phyloP scores from a whole-genome alignment of 345 rosid species.

The Diplotaxis tenuifolia region DNA sequence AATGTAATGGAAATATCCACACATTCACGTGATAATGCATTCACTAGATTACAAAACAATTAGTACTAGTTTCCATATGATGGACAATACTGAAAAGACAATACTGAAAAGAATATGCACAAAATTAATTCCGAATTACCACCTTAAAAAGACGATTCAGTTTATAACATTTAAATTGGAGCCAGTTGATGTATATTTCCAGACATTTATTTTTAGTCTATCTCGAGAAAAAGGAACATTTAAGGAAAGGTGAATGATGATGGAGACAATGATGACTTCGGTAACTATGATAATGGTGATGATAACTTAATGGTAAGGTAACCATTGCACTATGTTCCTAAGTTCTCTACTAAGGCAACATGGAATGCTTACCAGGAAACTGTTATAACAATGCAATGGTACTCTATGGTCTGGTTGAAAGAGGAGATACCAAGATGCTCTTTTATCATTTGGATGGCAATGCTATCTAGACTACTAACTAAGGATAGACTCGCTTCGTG shows the following conservation, averaged over 20 bases:
- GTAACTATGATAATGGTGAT: neutral
- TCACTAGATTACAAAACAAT: neutral
- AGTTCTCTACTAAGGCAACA: no score
- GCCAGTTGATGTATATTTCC: neutral
- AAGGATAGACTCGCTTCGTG: no score
- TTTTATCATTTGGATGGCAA: no score
- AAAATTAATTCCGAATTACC: neutral
- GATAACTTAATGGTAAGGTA: no score
- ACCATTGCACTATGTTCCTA: no score
- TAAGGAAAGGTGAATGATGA: neutral
- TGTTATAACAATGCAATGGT: no score
- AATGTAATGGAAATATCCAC: no score
- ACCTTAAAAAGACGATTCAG: neutral
- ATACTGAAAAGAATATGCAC: no score
- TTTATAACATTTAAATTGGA: neutral
- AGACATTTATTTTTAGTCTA: neutral
- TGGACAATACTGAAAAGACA: neutral
- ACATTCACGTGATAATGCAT: neutral
- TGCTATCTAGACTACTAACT: no score
- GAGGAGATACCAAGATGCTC: no score
- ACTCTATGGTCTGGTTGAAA: no score
- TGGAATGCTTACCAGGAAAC: no score
- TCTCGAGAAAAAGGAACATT: neutral
- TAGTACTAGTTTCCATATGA: neutral
- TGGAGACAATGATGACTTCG: neutral